A percentile compares a stretch with the other conserved stretches of the same genome.
Conservation (phyloP, 2,329 filamentous ascomycete genomes). For the Cordyceps pruinosa region DNA sequence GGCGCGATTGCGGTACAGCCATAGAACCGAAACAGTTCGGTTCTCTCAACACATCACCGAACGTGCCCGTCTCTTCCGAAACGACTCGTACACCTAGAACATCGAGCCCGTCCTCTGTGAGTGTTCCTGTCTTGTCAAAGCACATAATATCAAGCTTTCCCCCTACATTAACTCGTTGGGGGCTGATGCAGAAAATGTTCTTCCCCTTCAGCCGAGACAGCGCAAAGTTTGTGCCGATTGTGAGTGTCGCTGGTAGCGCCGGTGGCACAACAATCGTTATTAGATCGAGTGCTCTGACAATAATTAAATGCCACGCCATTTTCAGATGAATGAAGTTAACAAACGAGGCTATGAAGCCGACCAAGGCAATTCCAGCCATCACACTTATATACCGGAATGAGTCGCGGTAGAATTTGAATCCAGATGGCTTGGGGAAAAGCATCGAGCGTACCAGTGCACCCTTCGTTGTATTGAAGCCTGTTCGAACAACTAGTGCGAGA, state of each 20-base stretch:
- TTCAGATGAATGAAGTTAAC: constrained; percentile 85
- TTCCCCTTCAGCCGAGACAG: constrained; percentile 78
- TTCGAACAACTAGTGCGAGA: constrained; percentile 84
- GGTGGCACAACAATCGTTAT: constrained; percentile 98
- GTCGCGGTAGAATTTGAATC: constrained; percentile 97
- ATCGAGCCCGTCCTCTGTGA: constrained; percentile 93
- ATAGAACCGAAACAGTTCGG: constrained; percentile 50
- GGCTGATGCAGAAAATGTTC: constrained; percentile 95
- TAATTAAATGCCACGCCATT: constrained; percentile 81
- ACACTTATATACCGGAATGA: constrained; percentile 97
- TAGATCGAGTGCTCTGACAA: constrained; percentile 85
- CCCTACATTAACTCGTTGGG: constrained; percentile 91
- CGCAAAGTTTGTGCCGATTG: constrained; percentile 95
- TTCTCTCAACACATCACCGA: constrained; percentile 70
- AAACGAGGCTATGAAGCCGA: constrained; percentile 87
- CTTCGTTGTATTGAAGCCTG: constrained; percentile 96
- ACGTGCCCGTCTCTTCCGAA: constrained; percentile 52
- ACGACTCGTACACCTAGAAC: constrained; percentile 83
- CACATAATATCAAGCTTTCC: constrained; percentile 95
- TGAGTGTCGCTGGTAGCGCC: constrained; percentile 86
- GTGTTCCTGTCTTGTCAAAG: constrained; percentile 97
- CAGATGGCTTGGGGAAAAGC: constrained; percentile 96
- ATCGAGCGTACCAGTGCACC: constrained; percentile 93
- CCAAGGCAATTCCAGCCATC: constrained; percentile 77
- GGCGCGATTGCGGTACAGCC: constrained; percentile 19